Evolutionary conservation across 176 grass and related monocot genomes (phyloP), one percentile per base, ranked within the genome.

Genomic region (Puccinellia tenuiflora): DNA sequence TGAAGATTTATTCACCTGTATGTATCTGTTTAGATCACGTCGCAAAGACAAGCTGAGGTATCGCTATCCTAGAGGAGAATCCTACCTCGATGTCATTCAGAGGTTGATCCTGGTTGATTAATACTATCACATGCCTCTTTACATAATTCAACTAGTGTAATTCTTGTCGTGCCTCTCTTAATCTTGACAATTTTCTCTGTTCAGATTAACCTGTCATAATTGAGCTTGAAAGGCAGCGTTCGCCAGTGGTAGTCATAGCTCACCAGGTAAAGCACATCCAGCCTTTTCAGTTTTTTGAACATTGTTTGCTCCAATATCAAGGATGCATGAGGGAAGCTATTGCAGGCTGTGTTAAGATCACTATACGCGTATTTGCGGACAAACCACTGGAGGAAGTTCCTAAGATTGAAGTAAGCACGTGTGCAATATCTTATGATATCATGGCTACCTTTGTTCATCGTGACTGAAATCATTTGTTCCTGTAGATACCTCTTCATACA

Each of bases 231-330:
- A 74, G 93, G 45, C 96, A 98, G 77, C 96, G 89, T 85, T 87
- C 96, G 43, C 93, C 96, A 74, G 96, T 98, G 40, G 96, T 98
- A n/a, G 96, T 98, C 73, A 92, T 98, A 93, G 85, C 96, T 92
- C 96, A 98, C 83, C 96, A 98, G 89, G 96, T 98, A 95, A n/a
- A 77, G 70, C 25, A 51, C 31, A 17, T 24, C 21, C 64, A 48
- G n/a, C 33, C 35, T 59, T 84, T 53, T 7, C 39, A 63, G 55
- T 80, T 14, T 75, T 84, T 11, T 87, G 42, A 75, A 50, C 25
- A 26, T 52, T 48, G 35, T 55, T 40, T 87, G 42, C 82, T 60
- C 78, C 22, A 7, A 47, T n/a, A 68, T 55, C 75, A 29, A 75
- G 82, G 35, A 80, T 88, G 29, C 77, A 48, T 84, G 53, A 77